Conservation (phyloP, 106 monocot genomes). For the Dendrobium nobile region DNA sequence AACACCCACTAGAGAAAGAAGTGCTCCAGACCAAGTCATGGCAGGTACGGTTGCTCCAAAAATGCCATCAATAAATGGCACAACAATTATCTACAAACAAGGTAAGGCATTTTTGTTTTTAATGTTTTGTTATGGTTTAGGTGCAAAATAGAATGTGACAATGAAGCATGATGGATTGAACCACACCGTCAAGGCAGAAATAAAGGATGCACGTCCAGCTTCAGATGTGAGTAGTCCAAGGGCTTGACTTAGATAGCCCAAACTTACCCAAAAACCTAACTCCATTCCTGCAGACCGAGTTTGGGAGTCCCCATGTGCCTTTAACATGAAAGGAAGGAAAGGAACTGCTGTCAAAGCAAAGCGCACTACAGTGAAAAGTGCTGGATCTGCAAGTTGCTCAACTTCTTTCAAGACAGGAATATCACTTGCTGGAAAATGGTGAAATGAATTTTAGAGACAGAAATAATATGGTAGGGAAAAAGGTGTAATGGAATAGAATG, state of each 20-base stretch:
- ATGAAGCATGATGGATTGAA: background rate
- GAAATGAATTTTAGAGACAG: background rate
- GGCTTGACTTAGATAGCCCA: slow-evolving; percentile 59
- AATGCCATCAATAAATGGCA: slow-evolving; percentile 73
- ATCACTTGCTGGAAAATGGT: slow-evolving; percentile 56
- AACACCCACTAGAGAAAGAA: slow-evolving; percentile 65
- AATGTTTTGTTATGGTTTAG: too few relatives aligned
- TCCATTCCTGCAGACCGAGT: slow-evolving; percentile 57
- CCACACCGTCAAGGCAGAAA: slow-evolving; percentile 72
- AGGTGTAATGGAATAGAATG: background rate
- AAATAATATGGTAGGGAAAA: background rate
- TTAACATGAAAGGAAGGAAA: slow-evolving; percentile 62
- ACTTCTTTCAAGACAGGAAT: slow-evolving; percentile 82
- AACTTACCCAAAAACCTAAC: slow-evolving; percentile 75
- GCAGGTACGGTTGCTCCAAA: slow-evolving; percentile 62
- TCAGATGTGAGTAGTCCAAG: slow-evolving; percentile 79
- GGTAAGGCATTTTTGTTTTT: background rate
- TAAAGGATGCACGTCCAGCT: slow-evolving; percentile 78
- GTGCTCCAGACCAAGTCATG: slow-evolving; percentile 66
- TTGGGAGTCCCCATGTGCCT: slow-evolving; percentile 27
- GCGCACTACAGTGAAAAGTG: slow-evolving; percentile 70
- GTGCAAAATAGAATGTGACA: background rate
- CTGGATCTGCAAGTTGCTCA: slow-evolving; percentile 66
- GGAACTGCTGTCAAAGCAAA: slow-evolving; percentile 56
- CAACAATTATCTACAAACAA: slow-evolving; percentile 56